Evolutionary conservation across 1,284 basidiomycete species (phyloP), one percentile per base, ranked within the genome.

Genomic region (Athelia sp.): DNA sequence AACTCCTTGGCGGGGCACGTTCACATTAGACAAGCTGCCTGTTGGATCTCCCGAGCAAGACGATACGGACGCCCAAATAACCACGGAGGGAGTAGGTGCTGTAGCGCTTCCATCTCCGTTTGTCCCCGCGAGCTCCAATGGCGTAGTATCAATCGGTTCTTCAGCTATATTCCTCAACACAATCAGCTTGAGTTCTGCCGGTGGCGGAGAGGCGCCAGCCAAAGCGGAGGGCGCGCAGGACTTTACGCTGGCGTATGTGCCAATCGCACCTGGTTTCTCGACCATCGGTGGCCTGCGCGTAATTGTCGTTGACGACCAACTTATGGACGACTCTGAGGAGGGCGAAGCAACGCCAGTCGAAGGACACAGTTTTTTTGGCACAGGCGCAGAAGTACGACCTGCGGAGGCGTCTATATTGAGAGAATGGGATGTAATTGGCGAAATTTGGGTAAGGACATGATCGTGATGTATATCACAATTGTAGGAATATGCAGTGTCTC

Each of bases 351-450:
- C 64, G 14, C 61, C 58, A 32, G 52, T 54, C n/a, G 51, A 56
- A 34, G 52, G 50, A 13, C 26, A 29, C 26, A 13, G 26, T 29
- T 29, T 29, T 13, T 29, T 29, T 13, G 26, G 26, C 26, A 6
- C 26, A 6, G 26, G 26, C 26, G 13, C 13, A 29, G 26, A 29
- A 13, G 52, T 50, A 51, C 18, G 24, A 4, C 43, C 14, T 8
- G 4, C 19, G 38, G 64, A 64, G 36, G 70, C 73, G 21, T 68
- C 68, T 48, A 71, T 70, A 22, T 57, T 89, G 55, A 82, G 77
- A 57, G 84, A 89, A 66, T 82, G 85, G 73, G 83, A 82, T 52
- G 70, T 82, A 4, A 65, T 89, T 38, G 78, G 74, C 11, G 86
- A 89, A 62, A 62, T 85, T 29, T 87, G 84, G 84, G 76, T 87